Conservation (phyloP, 2,329 filamentous ascomycete species). For the Aspergillus japonicus region DNA sequence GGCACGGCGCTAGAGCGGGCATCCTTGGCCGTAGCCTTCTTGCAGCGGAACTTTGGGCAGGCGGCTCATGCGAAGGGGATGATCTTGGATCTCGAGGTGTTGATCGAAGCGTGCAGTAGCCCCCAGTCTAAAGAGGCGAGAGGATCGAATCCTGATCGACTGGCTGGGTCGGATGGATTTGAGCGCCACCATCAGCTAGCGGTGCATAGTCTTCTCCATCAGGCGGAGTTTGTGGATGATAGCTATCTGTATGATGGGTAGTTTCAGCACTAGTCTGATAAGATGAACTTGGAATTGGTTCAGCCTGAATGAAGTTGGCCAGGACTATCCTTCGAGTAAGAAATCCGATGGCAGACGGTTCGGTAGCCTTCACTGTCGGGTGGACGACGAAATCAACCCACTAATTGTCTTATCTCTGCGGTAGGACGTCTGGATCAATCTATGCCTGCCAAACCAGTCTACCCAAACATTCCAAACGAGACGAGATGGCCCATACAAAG, state of each 20-base stretch:
- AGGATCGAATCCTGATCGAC: background rate
- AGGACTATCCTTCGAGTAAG: too few species aligned
- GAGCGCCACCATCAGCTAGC: background rate
- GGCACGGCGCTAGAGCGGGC: background rate
- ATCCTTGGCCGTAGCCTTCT: background rate
- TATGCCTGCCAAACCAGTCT: too few species aligned
- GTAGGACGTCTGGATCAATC: too few species aligned
- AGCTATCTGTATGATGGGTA: slow-evolving; percentile 2
- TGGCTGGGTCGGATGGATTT: background rate
- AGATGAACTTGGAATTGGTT: too few species aligned
- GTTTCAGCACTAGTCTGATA: too few species aligned
- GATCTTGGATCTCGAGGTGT: background rate
- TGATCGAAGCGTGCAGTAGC: background rate
- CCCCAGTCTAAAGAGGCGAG: background rate
- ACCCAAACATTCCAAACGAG: too few species aligned
- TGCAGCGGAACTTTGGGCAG: background rate
- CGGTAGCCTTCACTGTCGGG: too few species aligned
- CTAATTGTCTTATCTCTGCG: too few species aligned
- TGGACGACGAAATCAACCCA: too few species aligned
- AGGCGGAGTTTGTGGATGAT: slow-evolving; percentile 2
- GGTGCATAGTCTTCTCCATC: background rate
- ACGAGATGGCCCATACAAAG: too few species aligned
- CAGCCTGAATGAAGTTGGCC: too few species aligned
- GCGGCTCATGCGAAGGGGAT: background rate
- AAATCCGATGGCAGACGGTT: too few species aligned